Evolutionary conservation across 2,329 filamentous ascomycete genomes (phyloP).

Genomic region (Apiospora arundinis): DNA sequence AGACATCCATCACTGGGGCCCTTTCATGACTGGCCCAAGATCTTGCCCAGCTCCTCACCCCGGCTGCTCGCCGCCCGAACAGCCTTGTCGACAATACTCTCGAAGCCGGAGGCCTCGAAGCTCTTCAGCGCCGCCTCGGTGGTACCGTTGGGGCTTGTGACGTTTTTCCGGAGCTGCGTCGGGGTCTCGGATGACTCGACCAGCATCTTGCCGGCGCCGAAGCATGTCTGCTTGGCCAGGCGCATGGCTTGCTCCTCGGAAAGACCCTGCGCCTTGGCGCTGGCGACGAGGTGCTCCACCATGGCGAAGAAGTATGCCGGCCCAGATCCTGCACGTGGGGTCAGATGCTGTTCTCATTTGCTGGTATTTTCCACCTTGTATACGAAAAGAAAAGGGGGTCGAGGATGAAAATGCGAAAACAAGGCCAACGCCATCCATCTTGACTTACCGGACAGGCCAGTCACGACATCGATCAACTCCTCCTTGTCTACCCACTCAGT

Average conservation of each 20-base stretch:
- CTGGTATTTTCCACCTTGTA: background rate
- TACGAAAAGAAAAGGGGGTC: background rate
- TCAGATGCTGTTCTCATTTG: background rate
- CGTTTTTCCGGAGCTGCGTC: slow-evolving; percentile 55
- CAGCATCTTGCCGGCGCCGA: slow-evolving; percentile 59
- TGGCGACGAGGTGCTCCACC: slow-evolving; percentile 56
- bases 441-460: slow-evolving; percentile 54
- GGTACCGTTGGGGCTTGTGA: slow-evolving; percentile 59
- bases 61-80: slow-evolving; percentile 53
- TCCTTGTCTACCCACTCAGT: slow-evolving; percentile 58
- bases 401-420: background rate
- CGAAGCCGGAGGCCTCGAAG: slow-evolving; percentile 52
- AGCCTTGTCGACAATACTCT: slow-evolving; percentile 51
- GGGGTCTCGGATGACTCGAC: slow-evolving; percentile 53
- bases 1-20: no score
- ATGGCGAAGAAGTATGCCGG: slow-evolving; percentile 61
- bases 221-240: slow-evolving; percentile 56
- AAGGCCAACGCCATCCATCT: background rate
- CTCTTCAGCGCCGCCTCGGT: slow-evolving; percentile 56
- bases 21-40: slow-evolving; percentile 30
- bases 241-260: slow-evolving; percentile 55
- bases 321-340: slow-evolving; percentile 46
- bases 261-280: slow-evolving; percentile 51
- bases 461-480: slow-evolving; percentile 57
- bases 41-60: slow-evolving; percentile 51